Conservation (phyloP, 179 eudicot species). For the Beta macrorhiza region DNA sequence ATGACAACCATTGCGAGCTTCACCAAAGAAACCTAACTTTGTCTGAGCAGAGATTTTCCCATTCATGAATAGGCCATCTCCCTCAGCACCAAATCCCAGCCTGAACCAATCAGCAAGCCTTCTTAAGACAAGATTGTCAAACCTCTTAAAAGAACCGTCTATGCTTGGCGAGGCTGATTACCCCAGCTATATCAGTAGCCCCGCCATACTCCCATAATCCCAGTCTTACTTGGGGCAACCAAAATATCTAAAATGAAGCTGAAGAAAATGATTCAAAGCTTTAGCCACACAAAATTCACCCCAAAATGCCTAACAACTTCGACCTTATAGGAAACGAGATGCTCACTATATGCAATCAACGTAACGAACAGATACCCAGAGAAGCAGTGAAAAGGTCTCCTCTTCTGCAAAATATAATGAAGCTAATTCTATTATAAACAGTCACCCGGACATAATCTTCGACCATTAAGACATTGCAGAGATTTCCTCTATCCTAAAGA, state of each 20-base stretch:
- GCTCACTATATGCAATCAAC: background rate
- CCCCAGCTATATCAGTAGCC: constrained; percentile 4
- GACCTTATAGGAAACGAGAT: background rate
- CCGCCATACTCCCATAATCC: background rate
- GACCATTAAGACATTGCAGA: background rate
- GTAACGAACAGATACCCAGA: no score
- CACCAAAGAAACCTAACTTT: background rate
- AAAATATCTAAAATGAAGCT: constrained; percentile 3
- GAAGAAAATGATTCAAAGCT: background rate
- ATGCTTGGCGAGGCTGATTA: background rate
- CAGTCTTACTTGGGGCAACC: background rate
- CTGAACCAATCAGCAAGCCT: background rate
- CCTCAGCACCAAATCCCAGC: background rate
- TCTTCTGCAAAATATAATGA: background rate
- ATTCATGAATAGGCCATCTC: background rate
- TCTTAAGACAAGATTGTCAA: background rate
- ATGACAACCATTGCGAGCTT: background rate
- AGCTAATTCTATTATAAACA: background rate
- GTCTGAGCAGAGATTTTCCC: background rate
- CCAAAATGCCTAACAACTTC: background rate
- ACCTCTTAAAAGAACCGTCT: background rate
- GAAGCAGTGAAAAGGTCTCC: background rate
- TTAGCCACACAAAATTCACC: background rate
- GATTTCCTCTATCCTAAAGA: background rate
- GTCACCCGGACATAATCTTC: background rate